Evolutionary conservation across 2,329 filamentous ascomycete species (phyloP).

Genomic region (Clarireedia hainanense): DNA sequence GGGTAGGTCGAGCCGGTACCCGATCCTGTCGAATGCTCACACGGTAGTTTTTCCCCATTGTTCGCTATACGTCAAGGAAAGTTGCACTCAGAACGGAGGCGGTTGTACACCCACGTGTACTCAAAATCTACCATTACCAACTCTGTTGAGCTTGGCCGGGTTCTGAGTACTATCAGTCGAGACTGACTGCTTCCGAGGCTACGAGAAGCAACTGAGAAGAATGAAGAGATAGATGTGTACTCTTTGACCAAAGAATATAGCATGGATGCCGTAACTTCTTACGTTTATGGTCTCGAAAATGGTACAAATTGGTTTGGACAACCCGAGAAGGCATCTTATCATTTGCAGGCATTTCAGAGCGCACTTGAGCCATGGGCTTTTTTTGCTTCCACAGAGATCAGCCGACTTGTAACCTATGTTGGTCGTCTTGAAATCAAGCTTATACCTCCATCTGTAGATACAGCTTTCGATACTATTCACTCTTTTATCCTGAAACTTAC

Average conservation of each 20-base stretch:
- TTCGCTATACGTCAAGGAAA: neutral
- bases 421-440: neutral
- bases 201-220: neutral
- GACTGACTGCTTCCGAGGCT: neutral
- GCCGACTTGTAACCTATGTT: neutral
- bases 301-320: neutral
- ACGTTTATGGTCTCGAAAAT: neutral
- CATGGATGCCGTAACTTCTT: constrained; percentile 1
- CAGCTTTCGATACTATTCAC: neutral
- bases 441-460: neutral
- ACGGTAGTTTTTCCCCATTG: neutral
- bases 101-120: neutral
- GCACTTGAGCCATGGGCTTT: neutral
- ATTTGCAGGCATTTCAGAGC: neutral
- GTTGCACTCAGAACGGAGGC: neutral
- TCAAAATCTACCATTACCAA: neutral
- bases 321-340: neutral
- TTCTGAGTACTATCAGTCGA: neutral
- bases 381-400: neutral
- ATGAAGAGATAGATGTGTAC: neutral
- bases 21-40: neutral
- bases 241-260: neutral
- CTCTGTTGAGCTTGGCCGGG: neutral
- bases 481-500: neutral
- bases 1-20: neutral